Percentiles rank a stretch among this genome's conserved stretches.
Evolutionary conservation across 768 basidiomycete genomes (phyloP).

Genomic region (Pleurotus pulmonarius): DNA sequence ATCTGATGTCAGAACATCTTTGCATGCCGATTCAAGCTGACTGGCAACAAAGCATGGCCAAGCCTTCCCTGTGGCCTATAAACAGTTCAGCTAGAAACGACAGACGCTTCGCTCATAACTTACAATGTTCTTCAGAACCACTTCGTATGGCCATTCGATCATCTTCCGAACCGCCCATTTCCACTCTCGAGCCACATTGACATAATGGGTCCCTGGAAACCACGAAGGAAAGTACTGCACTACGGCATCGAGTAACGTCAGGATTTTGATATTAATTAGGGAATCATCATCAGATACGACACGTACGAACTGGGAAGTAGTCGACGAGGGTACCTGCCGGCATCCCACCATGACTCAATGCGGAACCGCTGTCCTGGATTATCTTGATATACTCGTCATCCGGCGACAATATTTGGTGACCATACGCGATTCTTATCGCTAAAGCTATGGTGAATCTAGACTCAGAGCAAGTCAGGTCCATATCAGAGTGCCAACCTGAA

Average conservation of each 20-base stretch:
- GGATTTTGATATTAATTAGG: background rate
- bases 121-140: background rate
- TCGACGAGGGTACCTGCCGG: slow-evolving; percentile 15
- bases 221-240: slow-evolving; percentile 1
- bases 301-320: slow-evolving; percentile 12
- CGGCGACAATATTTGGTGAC: slow-evolving; percentile 13
- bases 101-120: background rate
- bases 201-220: slow-evolving; percentile 7
- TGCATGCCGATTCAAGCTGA: too few relatives aligned
- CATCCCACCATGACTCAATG: slow-evolving; percentile 7
- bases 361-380: slow-evolving; percentile 2
- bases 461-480: background rate
- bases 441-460: slow-evolving; percentile 14
- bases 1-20: too few relatives aligned
- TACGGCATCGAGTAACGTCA: background rate
- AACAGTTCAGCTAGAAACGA: too few relatives aligned
- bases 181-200: background rate
- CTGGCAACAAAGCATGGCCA: too few relatives aligned
- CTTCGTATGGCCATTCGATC: background rate
- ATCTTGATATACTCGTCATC: slow-evolving; percentile 14
- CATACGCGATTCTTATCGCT: slow-evolving; percentile 11
- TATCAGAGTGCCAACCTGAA: too few relatives aligned
- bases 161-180: background rate
- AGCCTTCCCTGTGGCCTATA: too few relatives aligned
- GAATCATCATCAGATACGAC: too few relatives aligned